These are phyloP conservation scores for Penicillium bialowiezense DNA, from an alignment of 495 filamentous ascomycete species.

Conservation along the genomic window DNA sequence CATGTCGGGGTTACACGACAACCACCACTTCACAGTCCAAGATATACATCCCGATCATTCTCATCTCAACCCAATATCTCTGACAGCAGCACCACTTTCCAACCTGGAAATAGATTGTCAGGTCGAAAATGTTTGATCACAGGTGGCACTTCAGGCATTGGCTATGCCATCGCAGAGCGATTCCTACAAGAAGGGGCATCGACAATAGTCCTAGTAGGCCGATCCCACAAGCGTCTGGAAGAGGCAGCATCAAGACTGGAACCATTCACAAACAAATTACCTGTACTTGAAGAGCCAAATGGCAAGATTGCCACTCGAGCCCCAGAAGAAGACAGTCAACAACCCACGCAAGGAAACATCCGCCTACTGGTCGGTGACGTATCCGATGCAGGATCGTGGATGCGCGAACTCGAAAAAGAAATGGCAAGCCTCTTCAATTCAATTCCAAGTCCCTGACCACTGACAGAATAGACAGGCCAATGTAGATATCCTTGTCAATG, in stretches of 20 bases:
- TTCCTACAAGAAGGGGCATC: conserved; percentile 62
- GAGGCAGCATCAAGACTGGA: conserved; percentile 26
- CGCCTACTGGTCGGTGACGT: conserved; percentile 48
- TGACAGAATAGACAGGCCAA: conserved; percentile 21
- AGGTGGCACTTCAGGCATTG: conserved; percentile 63
- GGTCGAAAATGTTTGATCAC: conserved; percentile 57
- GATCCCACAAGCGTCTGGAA: conserved; percentile 39
- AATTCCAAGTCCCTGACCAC: no score
- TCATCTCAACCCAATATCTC: conserved; percentile 5
- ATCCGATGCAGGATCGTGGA: conserved; percentile 42
- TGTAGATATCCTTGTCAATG: conserved; percentile 71
- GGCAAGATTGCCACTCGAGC: conserved; percentile 17
- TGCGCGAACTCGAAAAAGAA: conserved; percentile 37
- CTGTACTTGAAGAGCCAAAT: background rate
- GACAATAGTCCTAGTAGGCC: conserved; percentile 53
- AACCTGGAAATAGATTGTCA: conserved; percentile 26
- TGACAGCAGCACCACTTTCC: background rate
- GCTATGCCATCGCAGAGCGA: conserved; percentile 62
- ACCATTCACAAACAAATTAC: background rate
- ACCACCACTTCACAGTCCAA: background rate
- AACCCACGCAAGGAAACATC: conserved; percentile 13
- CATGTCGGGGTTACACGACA: background rate
- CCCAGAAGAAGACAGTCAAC: conserved; percentile 12
- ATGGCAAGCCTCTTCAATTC: no score
- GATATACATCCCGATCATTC: conserved; percentile 8